These are phyloP conservation scores for Balakata baccata DNA, from an alignment of 345 rosid species.

Conservation along the genomic window DNA sequence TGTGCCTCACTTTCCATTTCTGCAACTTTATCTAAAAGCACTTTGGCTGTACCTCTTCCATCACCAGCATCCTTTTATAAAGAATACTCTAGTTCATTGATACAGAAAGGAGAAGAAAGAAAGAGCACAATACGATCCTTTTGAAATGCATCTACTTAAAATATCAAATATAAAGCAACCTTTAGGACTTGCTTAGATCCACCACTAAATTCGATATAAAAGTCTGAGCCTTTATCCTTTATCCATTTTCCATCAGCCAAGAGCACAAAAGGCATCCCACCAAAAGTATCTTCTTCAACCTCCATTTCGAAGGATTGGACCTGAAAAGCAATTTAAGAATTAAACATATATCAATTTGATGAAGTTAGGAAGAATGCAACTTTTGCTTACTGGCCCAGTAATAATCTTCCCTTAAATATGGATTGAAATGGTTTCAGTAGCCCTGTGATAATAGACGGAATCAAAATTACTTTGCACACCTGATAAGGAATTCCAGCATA, in stretches of 20 bases:
- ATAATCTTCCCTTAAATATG: not conserved
- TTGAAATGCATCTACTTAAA: not conserved
- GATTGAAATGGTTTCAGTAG: not conserved
- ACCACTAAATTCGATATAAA: conserved; percentile 61
- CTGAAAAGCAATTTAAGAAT: conserved; percentile 40
- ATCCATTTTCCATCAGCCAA: conserved; percentile 72
- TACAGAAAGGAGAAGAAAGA: conserved; percentile 11
- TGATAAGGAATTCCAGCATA: conserved; percentile 51
- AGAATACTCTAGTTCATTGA: conserved; percentile 23
- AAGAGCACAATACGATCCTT: conserved; percentile 8
- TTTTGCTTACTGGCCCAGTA: not conserved
- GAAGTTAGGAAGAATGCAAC: not conserved
- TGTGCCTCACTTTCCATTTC: conserved; percentile 88
- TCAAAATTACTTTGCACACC: conserved; percentile 40
- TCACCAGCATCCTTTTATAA: conserved; percentile 61
- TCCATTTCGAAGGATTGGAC: conserved; percentile 71
- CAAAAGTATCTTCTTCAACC: conserved; percentile 63
- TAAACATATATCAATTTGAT: not conserved
- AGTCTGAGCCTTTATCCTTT: conserved; percentile 69
- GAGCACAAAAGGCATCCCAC: conserved; percentile 95
- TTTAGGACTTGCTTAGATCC: conserved; percentile 55
- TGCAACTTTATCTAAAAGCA: conserved; percentile 69
- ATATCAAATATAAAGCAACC: conserved; percentile 45
- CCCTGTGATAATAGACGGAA: conserved; percentile 10
- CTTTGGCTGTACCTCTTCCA: conserved; percentile 79